Conservation (phyloP, 2,329 filamentous ascomycete species). For the Raffaelea albimanens region DNA sequence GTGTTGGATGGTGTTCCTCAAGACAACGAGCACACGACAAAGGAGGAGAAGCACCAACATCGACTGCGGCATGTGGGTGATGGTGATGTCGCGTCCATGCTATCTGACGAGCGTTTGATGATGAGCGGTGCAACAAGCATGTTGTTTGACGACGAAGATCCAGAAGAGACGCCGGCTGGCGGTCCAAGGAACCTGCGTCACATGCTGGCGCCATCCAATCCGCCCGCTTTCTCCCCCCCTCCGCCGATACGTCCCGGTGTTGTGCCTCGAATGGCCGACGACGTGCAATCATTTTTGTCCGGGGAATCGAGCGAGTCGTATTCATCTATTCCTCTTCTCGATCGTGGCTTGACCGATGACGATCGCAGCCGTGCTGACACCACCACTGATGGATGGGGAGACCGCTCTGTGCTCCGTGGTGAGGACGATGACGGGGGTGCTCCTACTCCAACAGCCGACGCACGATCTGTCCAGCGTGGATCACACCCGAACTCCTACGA, state of each 20-base stretch:
- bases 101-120: background rate
- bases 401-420: conserved; percentile 45
- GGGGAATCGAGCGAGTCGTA: conserved; percentile 65
- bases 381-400: conserved; percentile 38
- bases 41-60: conserved; percentile 34
- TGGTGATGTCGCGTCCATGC: conserved; percentile 6
- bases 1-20: background rate
- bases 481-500: conserved; percentile 40
- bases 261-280: conserved; percentile 20
- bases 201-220: conserved; percentile 1
- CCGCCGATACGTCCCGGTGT: conserved; percentile 1
- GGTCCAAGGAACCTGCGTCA: too few species aligned
- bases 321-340: conserved; percentile 66
- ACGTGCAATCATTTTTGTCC: conserved; percentile 39
- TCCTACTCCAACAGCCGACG: conserved; percentile 13
- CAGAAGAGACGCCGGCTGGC: too few species aligned
- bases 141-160: too few species aligned
- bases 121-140: background rate
- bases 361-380: conserved; percentile 27
- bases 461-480: conserved; percentile 5
- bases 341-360: conserved; percentile 52
- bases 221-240: conserved; percentile 2
- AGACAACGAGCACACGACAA: conserved; percentile 13
- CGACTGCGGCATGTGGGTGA: conserved; percentile 35
- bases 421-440: conserved; percentile 20